Base-by-base conservation (phyloP, 345 rosid species). In the Hibiscus mutabilis region DNA sequence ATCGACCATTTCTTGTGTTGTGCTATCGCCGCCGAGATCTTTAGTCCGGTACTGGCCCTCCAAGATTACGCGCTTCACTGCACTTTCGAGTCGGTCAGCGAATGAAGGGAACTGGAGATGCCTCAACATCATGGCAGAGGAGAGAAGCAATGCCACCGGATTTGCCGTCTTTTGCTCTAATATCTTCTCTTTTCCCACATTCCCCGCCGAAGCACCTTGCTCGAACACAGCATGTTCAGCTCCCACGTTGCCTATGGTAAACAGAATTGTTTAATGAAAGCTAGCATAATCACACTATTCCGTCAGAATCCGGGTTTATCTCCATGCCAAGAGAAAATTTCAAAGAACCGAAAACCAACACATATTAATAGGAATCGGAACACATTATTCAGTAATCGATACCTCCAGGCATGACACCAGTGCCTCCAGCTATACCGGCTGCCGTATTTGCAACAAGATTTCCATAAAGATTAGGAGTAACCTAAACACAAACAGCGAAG, bases 361-460 rank as follows among this genome's bases (percentile, higher is more conserved):
- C 53, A 2, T 18, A 53, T 19, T 9, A 55, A 19, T 19, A 19
- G 4, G 5, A 55, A 55, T 18, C 0, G 18, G n/a, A 24, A 24
- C 29, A 57, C n/a, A 57, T 22, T 57, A 24, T 10, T 13, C 2
- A 57, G 12, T 53, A 53, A 53, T 10, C 16, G 4, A 10, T 57
- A 57, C 61, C 61, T 57, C 61, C 61, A 1, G 61, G 61, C 61
- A 57, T 57, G 33, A 57, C 61, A 57, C 61, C 97, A 1, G 98
- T 91, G 46, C 98, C 97, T 80, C 97, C 97, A 79, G 98, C 96
- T 66, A 92, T 92, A 57, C 61, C 61, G 7, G 61, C 61, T 2
- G 61, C 61, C 14, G 61, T 57, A 24, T 57, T 57, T 13, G 61
- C 61, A 57, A 57, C 61, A 24, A 57, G 61, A 57, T 57, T 57